Base-by-base conservation (phyloP, 805 yeast genomes). In the Metschnikowia continentalis region DNA sequence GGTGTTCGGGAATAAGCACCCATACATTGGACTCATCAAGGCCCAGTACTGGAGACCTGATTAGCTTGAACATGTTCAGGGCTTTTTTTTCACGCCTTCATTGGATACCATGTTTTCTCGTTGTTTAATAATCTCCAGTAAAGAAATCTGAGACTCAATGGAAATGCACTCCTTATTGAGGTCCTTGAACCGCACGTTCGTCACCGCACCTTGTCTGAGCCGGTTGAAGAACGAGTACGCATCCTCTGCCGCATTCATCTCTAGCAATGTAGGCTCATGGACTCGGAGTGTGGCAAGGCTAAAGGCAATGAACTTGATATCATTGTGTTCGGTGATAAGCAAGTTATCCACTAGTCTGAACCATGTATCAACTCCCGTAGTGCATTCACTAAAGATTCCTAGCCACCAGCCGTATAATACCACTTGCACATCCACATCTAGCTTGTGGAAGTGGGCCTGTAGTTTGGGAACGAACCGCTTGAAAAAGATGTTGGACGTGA, bases 331-430 rank as follows among this genome's bases (percentile, higher is more conserved):
- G 8, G 56, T 47, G 3, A 69, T 54, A 38, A 70, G 55, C 44
- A 81, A 59, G 17, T 73, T 68, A 59, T 81, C 86, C 72, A 83
- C 76, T 7, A 81, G 62, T 44, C 78, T 68, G 61, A 79, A 76
- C 65, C 82, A 72, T 1, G 76, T 68, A 32, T 81, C 83, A 1
- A 77, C 67, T 1, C 79, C 76, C n/a, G 79, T 59, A 35, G 79
- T 70, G 42, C 72, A 60, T 37, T 70, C 83, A 0, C 81, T 75
- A 59, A 80, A 81, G 32, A 82, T 62, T 8, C 81, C 71, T 14
- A 81, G 66, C 69, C 82, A 80, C 86, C 86, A 81, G 52, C 78
- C 77, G 58, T 79, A 71, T 11, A 82, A 72, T 22, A 80, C 71
- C 15, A 78, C 70, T 42, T 78, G 81, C 2, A 77, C 55, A 46